A percentile compares a stretch with the other conserved stretches of the same genome.
phyloP scores from a whole-genome alignment of 1,284 basidiomycete species.

The Rhodotorula glutinis region DNA sequence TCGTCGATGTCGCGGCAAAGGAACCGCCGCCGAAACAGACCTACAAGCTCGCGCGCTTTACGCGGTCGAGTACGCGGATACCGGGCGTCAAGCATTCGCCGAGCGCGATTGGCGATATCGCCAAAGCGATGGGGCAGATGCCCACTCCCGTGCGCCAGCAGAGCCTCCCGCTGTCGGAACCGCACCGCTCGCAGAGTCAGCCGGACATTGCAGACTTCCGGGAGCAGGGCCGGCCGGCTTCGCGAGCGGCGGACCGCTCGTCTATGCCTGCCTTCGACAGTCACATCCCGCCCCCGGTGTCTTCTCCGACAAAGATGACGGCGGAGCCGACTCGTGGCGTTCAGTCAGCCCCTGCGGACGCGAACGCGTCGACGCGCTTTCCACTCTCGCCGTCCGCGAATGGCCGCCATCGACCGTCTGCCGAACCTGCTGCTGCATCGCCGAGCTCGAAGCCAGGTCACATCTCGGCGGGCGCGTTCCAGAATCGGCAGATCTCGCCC shows the following conservation, averaged over 20 bases:
- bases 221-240: neutral
- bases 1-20: conserved; percentile 62
- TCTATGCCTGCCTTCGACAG: neutral
- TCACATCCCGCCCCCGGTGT: neutral
- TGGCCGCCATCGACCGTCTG: neutral
- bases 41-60: conserved; percentile 56
- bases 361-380: conserved; percentile 8
- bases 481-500: conserved; percentile 16
- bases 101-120: conserved; percentile 31
- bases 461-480: conserved; percentile 28
- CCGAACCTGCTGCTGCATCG: neutral
- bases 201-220: conserved; percentile 4
- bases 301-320: neutral
- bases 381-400: conserved; percentile 22
- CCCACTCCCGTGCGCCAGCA: neutral
- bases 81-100: conserved; percentile 34
- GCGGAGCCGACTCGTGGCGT: neutral
- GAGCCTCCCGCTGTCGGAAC: neutral
- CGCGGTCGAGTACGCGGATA: conserved; percentile 53
- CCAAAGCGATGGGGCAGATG: conserved; percentile 13
- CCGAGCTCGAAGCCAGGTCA: conserved; percentile 23
- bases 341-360: neutral
- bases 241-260: conserved; percentile 3
- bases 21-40: conserved; percentile 47
- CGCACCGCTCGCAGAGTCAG: neutral